Percentiles rank a stretch among this genome's conserved stretches.
These are phyloP conservation scores for Ophiosphaerella narmari DNA, from an alignment of 2,329 filamentous ascomycete genomes.

Conservation along the genomic window DNA sequence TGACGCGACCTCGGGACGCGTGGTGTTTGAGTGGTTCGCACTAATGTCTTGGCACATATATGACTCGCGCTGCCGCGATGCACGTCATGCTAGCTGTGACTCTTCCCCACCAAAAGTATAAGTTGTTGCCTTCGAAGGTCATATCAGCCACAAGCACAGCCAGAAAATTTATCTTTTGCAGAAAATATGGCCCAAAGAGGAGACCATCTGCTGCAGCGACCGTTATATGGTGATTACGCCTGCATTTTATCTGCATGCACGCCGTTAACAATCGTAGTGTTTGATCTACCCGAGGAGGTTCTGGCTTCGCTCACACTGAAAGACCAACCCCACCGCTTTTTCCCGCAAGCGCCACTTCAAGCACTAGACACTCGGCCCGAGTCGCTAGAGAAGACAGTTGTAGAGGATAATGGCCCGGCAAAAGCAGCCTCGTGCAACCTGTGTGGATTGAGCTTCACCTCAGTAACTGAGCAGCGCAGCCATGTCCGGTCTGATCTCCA, in stretches of 20 bases:
- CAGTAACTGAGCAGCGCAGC: constrained; percentile 77
- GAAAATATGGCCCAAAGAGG: constrained; percentile 36
- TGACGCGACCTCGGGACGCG: background rate
- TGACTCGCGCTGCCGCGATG: constrained; percentile 3
- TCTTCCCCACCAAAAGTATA: constrained; percentile 4
- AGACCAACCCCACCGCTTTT: constrained; percentile 31
- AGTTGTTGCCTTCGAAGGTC: background rate
- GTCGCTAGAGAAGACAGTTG: constrained; percentile 45
- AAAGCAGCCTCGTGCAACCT: constrained; percentile 78
- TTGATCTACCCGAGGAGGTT: constrained; percentile 78
- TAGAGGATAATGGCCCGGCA: constrained; percentile 47
- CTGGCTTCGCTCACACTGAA: constrained; percentile 69
- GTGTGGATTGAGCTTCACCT: constrained; percentile 73
- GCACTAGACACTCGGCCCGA: constrained; percentile 17
- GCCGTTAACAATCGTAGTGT: constrained; percentile 60
- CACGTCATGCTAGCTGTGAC: constrained; percentile 6
- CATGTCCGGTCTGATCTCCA: constrained; percentile 92
- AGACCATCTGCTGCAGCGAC: constrained; percentile 41
- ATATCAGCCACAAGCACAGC: background rate
- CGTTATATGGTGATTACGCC: constrained; percentile 43
- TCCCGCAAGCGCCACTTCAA: constrained; percentile 19
- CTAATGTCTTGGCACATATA: background rate
- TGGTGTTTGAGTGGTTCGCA: background rate
- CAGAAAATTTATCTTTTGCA: background rate
- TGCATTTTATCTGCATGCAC: background rate